These are phyloP conservation scores for Clathrus columnatus DNA, from an alignment of 768 basidiomycete genomes.

Conservation along the genomic window DNA sequence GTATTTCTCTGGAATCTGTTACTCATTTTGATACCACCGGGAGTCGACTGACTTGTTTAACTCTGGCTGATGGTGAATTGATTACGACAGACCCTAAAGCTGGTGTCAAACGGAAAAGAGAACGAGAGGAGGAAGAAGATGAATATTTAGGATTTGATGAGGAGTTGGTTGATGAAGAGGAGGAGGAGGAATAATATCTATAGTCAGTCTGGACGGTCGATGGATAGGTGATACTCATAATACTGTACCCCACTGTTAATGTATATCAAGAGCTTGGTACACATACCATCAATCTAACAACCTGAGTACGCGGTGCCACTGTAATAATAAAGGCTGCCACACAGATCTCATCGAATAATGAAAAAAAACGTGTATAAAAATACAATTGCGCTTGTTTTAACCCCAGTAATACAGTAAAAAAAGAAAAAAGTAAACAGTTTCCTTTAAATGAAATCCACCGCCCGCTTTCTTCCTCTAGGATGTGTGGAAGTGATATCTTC, in stretches of 20 bases:
- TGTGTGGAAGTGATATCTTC: conserved; percentile 19
- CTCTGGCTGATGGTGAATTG: conserved; percentile 41
- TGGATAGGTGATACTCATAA: too few species aligned
- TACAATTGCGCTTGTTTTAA: too few species aligned
- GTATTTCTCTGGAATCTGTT: conserved; percentile 40
- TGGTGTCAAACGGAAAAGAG: conserved; percentile 30
- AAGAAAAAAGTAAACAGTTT: background rate
- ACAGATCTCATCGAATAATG: too few species aligned
- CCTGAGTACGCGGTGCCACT: too few species aligned
- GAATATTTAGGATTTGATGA: conserved; percentile 24
- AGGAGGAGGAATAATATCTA: conserved; percentile 1
- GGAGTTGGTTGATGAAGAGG: conserved; percentile 20
- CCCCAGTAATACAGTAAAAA: too few species aligned
- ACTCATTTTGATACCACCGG: conserved; percentile 78
- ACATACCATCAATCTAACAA: too few species aligned
- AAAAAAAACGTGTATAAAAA: too few species aligned
- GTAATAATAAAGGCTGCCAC: too few species aligned
- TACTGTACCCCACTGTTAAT: too few species aligned
- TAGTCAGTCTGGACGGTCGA: too few species aligned
- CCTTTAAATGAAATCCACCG: conserved; percentile 61
- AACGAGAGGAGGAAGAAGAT: conserved; percentile 17
- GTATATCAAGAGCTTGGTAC: too few species aligned
- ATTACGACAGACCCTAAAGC: conserved; percentile 16
- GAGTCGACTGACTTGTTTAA: conserved; percentile 70
- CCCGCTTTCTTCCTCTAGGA: conserved; percentile 52